These are phyloP conservation scores for Scutellaria barbata DNA, from an alignment of 257 asterid species.

Conservation along the genomic window DNA sequence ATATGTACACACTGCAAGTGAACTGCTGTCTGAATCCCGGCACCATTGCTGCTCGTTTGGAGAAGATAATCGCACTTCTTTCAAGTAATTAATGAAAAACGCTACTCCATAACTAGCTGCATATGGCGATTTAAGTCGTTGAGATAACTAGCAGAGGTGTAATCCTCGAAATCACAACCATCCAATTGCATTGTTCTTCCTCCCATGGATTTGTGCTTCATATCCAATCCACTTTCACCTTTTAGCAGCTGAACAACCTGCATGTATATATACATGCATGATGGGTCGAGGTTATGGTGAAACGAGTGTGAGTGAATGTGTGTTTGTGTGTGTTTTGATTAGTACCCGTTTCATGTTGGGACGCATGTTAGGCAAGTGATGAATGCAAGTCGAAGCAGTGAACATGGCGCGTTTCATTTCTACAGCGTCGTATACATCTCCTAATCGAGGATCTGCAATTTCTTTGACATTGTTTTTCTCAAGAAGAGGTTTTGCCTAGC, in stretches of 20 bases:
- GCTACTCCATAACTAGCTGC: constrained; percentile 86
- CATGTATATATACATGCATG: background rate
- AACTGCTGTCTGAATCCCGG: constrained; percentile 3
- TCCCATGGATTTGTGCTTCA: constrained; percentile 62
- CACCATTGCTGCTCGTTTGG: background rate
- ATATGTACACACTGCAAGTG: constrained; percentile 14
- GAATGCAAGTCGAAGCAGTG: constrained; percentile 75
- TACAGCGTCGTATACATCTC: constrained; percentile 43
- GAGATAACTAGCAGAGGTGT: constrained; percentile 63
- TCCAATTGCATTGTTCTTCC: constrained; percentile 62
- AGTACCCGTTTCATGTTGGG: constrained; percentile 81
- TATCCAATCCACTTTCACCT: constrained; percentile 64
- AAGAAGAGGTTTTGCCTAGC: constrained; percentile 81
- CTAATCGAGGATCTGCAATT: constrained; percentile 74
- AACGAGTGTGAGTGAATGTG: background rate
- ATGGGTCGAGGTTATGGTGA: too few species aligned
- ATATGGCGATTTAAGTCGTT: constrained; percentile 80
- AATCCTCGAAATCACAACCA: constrained; percentile 74
- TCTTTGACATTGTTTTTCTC: constrained; percentile 67
- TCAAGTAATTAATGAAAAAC: background rate
- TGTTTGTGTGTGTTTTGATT: background rate
- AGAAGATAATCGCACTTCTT: background rate
- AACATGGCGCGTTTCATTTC: constrained; percentile 81
- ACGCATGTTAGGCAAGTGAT: constrained; percentile 73
- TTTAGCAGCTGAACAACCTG: constrained; percentile 71